Evolutionary conservation across 306 rosid species (phyloP), one percentile per base, ranked within the genome.

Genomic region (Rubus idaeus): DNA sequence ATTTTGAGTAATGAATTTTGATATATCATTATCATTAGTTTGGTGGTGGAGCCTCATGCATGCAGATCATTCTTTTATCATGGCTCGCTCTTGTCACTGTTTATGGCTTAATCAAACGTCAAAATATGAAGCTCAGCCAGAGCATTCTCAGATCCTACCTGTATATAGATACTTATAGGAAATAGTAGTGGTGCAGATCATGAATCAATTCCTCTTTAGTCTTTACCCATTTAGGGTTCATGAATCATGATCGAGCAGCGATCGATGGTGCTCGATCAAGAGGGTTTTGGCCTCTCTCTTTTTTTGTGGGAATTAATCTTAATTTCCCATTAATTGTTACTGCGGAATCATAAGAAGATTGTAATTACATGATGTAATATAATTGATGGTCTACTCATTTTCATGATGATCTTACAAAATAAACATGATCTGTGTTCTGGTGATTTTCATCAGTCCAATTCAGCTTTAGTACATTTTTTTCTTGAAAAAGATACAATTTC

Each of bases 1-100:
- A n/a, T n/a, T n/a, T n/a, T n/a, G n/a, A n/a, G n/a, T n/a, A n/a
- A n/a, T n/a, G n/a, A n/a, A n/a, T n/a, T n/a, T n/a, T n/a, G n/a
- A n/a, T n/a, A n/a, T n/a, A n/a, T n/a, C n/a, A n/a, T n/a, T n/a
- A n/a, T n/a, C n/a, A n/a, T n/a, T n/a, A n/a, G n/a, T n/a, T 70
- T 86, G 81, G 70, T 82, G 45, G 65, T 80, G 71, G 81, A 83
- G 85, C n/a, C 73, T 35, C 65, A 70, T 23, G 58, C 65, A 70
- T 23, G 58, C 75, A 3, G 87, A 86, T 57, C 84, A 67, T 50
- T 77, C 83, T 57, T 79, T 86, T 5, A 70, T 83, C 71, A 83
- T 86, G 87, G 87, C 87, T 51, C 81, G 87, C 87, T 51, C 81
- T 86, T 39, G 67, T 83, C n/a, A 83, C 84, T 80, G 81, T 83